Evolutionary conservation across 2,329 filamentous ascomycete genomes (phyloP).

Genomic region (Corynespora cassiicola): DNA sequence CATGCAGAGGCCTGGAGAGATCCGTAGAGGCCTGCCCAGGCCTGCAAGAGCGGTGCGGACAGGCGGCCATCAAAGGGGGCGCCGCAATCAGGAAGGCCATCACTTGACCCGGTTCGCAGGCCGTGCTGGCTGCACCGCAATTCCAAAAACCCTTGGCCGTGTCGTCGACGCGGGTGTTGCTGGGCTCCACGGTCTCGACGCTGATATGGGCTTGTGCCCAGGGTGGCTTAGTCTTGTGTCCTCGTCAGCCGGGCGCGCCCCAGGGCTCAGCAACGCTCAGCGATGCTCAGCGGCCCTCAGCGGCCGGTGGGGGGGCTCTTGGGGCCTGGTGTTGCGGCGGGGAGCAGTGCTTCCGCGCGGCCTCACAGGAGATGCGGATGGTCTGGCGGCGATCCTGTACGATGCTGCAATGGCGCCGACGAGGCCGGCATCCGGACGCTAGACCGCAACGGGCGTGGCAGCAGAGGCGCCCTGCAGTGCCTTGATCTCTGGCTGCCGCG

Average conservation of each 20-base stretch:
- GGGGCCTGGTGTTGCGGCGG: neutral
- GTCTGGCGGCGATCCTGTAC: no score
- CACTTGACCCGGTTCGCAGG: slow-evolving; percentile 11
- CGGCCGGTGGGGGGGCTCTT: no score
- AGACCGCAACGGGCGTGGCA: slow-evolving; percentile 22
- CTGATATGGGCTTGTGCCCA: slow-evolving; percentile 9
- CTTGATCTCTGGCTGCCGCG: slow-evolving; percentile 22
- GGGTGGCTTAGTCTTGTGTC: slow-evolving; percentile 17
- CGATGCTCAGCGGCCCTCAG: no score
- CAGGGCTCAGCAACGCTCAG: neutral
- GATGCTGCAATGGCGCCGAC: no score
- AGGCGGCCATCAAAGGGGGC: no score
- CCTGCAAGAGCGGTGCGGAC: no score
- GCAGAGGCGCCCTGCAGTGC: slow-evolving; percentile 22
- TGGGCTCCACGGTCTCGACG: neutral
- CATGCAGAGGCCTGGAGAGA: no score
- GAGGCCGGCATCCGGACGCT: slow-evolving; percentile 31
- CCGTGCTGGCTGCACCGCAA: neutral
- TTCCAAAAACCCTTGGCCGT: no score
- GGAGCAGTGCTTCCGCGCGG: neutral
- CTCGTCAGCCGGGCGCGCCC: slow-evolving; percentile 14
- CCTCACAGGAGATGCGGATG: no score
- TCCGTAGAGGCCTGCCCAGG: no score
- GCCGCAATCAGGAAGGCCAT: slow-evolving; percentile 11
- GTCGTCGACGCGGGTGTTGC: no score